phyloP scores from a whole-genome alignment of 2,329 filamentous ascomycete species.

The Furcasterigmium furcatum region DNA sequence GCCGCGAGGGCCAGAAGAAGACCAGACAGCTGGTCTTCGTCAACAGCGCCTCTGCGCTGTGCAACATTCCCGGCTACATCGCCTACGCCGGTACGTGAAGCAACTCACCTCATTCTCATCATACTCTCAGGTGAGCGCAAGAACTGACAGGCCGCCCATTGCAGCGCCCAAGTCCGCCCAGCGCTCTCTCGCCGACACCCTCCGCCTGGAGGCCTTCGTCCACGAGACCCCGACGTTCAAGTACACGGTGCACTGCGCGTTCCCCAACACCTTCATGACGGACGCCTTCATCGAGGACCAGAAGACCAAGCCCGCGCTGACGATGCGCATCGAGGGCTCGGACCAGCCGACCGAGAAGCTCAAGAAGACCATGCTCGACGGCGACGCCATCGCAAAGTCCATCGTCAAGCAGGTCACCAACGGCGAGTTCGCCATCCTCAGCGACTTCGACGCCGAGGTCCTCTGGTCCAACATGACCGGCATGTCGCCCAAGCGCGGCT shows the following conservation, averaged over 20 bases:
- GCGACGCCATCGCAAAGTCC: conserved; percentile 15
- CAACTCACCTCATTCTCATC: neutral
- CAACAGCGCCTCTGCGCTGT: conserved; percentile 18
- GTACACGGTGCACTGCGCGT: conserved; percentile 20
- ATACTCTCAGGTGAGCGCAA: no score
- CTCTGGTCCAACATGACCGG: conserved; percentile 19
- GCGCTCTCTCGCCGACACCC: conserved; percentile 19
- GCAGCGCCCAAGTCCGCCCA: conserved; percentile 16
- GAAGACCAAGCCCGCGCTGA: conserved; percentile 18
- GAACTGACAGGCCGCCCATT: neutral
- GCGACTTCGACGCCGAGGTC: conserved; percentile 13
- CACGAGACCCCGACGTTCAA: conserved; percentile 13
- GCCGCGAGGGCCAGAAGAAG: neutral
- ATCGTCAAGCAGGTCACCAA: conserved; percentile 15
- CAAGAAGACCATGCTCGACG: conserved; percentile 14
- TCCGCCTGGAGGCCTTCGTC: conserved; percentile 18
- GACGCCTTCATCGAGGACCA: conserved; percentile 20
- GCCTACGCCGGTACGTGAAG: conserved; percentile 17
- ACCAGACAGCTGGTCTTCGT: conserved; percentile 19
- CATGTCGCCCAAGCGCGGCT: conserved; percentile 17
- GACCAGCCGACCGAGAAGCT: conserved; percentile 12
- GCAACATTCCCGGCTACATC: conserved; percentile 18
- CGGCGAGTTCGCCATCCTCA: conserved; percentile 20
- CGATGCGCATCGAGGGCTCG: conserved; percentile 20
- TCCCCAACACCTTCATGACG: conserved; percentile 19